A percentile compares a stretch with the other conserved stretches of the same genome.
phyloP scores from a whole-genome alignment of 2,329 filamentous ascomycete species.

The Colletotrichum ledebouriae region DNA sequence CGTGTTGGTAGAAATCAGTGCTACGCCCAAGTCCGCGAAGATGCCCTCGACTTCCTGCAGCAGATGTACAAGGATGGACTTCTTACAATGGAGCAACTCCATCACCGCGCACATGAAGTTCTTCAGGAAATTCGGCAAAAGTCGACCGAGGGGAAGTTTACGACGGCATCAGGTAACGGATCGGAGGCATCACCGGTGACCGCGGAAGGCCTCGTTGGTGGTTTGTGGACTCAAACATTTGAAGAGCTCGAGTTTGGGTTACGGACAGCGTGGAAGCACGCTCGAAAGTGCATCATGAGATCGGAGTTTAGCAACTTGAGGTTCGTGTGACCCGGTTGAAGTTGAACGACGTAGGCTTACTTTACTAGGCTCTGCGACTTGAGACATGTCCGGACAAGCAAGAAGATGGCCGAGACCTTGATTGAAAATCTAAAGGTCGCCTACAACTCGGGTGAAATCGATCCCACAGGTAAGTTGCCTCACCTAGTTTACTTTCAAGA shows the following conservation, averaged over 20 bases:
- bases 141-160: conserved; percentile 33
- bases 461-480: conserved; percentile 27
- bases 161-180: conserved; percentile 19
- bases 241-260: conserved; percentile 40
- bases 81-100: conserved; percentile 30
- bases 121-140: conserved; percentile 40
- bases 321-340: neutral
- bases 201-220: conserved; percentile 28
- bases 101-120: conserved; percentile 33
- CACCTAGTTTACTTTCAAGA: neutral
- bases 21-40: conserved; percentile 39
- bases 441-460: conserved; percentile 39
- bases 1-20: conserved; percentile 39
- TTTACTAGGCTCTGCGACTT: conserved; percentile 28
- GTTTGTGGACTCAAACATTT: conserved; percentile 40
- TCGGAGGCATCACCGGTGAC: conserved; percentile 17
- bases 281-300: conserved; percentile 40
- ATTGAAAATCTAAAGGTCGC: conserved; percentile 35
- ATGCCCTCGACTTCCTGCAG: conserved; percentile 37
- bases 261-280: conserved; percentile 36
- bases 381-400: conserved; percentile 39
- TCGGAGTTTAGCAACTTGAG: conserved; percentile 37
- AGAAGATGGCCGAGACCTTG: conserved; percentile 40
- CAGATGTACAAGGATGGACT: conserved; percentile 38
- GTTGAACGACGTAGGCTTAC: neutral